A percentile compares a stretch with the other conserved stretches of the same genome.
phyloP scores from a whole-genome alignment of 495 filamentous ascomycete species.

The Trichoderma virens region DNA sequence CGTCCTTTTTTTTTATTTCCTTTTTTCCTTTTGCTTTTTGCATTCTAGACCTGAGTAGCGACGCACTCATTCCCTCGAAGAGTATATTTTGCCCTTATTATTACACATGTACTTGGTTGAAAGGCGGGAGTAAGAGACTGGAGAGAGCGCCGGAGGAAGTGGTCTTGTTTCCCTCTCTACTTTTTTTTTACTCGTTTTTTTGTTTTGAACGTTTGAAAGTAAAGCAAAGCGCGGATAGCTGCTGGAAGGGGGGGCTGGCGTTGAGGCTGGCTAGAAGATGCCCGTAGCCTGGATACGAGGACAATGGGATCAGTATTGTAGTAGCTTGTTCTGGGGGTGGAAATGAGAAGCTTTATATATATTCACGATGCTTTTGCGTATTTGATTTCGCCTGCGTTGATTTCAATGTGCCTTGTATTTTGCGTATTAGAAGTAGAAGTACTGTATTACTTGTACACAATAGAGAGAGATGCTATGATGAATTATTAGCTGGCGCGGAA shows the following conservation, averaged over 20 bases:
- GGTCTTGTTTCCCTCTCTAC: neutral
- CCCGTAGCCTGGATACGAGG: neutral
- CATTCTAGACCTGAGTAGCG: slow-evolving; percentile 14
- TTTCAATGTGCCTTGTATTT: neutral
- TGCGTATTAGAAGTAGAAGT: no score
- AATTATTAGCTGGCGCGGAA: no score
- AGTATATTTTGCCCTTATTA: slow-evolving; percentile 4
- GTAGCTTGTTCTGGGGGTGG: neutral
- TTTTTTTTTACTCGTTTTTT: neutral
- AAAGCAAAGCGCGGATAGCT: neutral
- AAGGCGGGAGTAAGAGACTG: neutral
- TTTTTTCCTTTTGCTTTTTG: slow-evolving; percentile 16
- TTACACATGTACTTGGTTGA: neutral
- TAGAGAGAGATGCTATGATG: no score
- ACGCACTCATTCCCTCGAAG: slow-evolving; percentile 4
- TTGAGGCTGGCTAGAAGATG: neutral
- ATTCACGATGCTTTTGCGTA: neutral
- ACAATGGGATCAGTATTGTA: neutral
- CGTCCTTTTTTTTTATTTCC: slow-evolving; percentile 11
- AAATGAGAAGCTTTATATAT: slow-evolving; percentile 3
- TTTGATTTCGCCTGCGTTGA: neutral
- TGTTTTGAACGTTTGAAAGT: neutral
- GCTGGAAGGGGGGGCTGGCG: neutral
- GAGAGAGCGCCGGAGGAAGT: neutral
- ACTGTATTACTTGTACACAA: no score